Evolutionary conservation across 768 basidiomycete genomes (phyloP).

Genomic region (Tricholoma furcatifolium): DNA sequence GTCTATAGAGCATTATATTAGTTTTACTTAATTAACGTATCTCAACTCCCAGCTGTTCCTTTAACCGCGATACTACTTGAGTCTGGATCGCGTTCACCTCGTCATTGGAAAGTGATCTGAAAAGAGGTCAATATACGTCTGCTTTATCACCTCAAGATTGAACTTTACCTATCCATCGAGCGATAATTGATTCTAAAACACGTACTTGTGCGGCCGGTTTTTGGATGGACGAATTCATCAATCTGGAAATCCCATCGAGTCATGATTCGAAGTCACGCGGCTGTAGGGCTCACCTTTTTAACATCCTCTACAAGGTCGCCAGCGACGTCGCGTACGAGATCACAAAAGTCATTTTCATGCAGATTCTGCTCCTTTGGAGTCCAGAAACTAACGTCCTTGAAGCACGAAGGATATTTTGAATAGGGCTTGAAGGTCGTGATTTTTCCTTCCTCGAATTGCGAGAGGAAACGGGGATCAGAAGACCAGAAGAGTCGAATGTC

Average conservation of each 20-base stretch:
- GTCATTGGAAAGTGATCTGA: constrained; percentile 82
- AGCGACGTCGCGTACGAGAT: constrained; percentile 87
- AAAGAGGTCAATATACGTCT: too few species aligned
- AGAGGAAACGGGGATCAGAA: constrained; percentile 77
- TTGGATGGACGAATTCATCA: constrained; percentile 89
- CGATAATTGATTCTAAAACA: constrained; percentile 94
- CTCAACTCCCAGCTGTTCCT: constrained; percentile 74
- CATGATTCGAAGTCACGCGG: background rate
- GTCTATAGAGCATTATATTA: constrained; percentile 19
- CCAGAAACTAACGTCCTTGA: constrained; percentile 98
- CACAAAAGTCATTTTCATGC: constrained; percentile 97
- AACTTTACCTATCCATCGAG: constrained; percentile 87
- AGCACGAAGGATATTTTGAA: constrained; percentile 89
- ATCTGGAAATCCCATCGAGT: constrained; percentile 53
- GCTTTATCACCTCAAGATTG: background rate
- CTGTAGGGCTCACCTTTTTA: constrained; percentile 55
- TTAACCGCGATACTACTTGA: constrained; percentile 53
- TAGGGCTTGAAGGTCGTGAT: constrained; percentile 87
- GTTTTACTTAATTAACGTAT: constrained; percentile 58
- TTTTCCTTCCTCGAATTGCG: constrained; percentile 76
- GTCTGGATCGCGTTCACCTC: constrained; percentile 84
- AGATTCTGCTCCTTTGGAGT: constrained; percentile 50
- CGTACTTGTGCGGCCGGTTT: constrained; percentile 73
- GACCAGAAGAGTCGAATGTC: constrained; percentile 99
- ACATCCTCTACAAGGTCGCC: constrained; percentile 94